These are phyloP conservation scores for Irpex sp. DNA, from an alignment of 1,284 basidiomycete species.

Conservation along the genomic window DNA sequence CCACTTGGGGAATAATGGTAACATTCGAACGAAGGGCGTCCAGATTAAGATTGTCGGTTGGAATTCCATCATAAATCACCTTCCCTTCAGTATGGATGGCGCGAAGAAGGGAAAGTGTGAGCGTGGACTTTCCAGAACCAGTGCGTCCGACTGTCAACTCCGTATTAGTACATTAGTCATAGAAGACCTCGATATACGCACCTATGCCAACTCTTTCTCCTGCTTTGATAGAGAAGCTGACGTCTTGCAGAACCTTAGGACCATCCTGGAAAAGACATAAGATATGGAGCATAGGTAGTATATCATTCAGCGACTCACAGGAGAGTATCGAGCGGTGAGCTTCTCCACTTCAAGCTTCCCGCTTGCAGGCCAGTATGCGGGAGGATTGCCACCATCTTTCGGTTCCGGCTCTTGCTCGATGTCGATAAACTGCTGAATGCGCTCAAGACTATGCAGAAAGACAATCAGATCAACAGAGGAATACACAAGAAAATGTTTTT, in stretches of 20 bases:
- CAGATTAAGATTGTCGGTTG: constrained; percentile 49
- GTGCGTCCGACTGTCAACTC: constrained; percentile 59
- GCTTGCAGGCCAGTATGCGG: constrained; percentile 8
- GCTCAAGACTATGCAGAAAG: constrained; percentile 1
- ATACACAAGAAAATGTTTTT: background rate
- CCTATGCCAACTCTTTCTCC: constrained; percentile 52
- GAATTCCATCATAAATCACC: constrained; percentile 31
- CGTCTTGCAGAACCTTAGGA: constrained; percentile 42
- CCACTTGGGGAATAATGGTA: constrained; percentile 45
- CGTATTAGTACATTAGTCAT: background rate
- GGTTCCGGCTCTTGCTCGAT: constrained; percentile 9
- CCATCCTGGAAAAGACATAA: constrained; percentile 22
- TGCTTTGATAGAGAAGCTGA: constrained; percentile 43
- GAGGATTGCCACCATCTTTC: constrained; percentile 1
- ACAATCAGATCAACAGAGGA: background rate
- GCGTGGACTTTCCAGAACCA: constrained; percentile 65
- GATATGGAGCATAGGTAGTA: background rate
- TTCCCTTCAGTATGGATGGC: constrained; percentile 42
- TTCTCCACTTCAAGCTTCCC: constrained; percentile 4
- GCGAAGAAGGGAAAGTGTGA: constrained; percentile 35
- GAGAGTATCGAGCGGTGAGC: constrained; percentile 7
- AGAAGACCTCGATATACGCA: constrained; percentile 15
- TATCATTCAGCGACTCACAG: background rate
- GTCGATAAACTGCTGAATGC: constrained; percentile 7
- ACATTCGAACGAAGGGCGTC: constrained; percentile 50